These are phyloP conservation scores for Tylopilus sp. DNA, from an alignment of 768 basidiomycete genomes.

Conservation along the genomic window DNA sequence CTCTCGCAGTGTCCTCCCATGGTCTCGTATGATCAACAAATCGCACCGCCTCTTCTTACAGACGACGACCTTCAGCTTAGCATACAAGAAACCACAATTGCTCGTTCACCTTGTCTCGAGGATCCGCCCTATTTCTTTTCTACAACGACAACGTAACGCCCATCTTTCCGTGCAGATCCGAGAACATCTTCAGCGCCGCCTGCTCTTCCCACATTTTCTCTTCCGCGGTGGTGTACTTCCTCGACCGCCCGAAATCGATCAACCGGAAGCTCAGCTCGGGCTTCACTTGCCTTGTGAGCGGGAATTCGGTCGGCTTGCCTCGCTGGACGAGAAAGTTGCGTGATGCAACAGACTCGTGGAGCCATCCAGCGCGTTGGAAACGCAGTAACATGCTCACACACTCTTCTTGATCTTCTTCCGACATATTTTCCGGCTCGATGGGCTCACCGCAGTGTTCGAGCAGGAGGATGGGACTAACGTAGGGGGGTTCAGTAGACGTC, in stretches of 20 bases:
- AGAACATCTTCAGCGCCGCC: constrained; percentile 7
- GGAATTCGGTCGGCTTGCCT: constrained; percentile 37
- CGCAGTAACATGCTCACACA: constrained; percentile 39
- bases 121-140: no score
- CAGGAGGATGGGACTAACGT: constrained; percentile 41
- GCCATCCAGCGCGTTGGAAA: constrained; percentile 37
- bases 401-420: constrained; percentile 38
- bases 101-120: no score
- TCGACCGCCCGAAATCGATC: constrained; percentile 49
- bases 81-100: no score
- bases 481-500: background rate
- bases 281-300: background rate
- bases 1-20: no score
- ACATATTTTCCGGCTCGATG: constrained; percentile 28
- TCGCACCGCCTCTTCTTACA: no score
- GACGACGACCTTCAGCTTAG: no score
- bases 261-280: constrained; percentile 40
- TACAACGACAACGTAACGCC: background rate
- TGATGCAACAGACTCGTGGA: constrained; percentile 40
- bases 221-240: background rate
- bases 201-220: constrained; percentile 10
- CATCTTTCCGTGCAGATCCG: background rate
- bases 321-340: constrained; percentile 45
- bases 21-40: no score
- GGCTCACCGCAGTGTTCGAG: constrained; percentile 46